Evolutionary conservation across 2,329 filamentous ascomycete genomes (phyloP), one percentile per base, ranked within the genome.

Genomic region (Xylariaceae sp.): DNA sequence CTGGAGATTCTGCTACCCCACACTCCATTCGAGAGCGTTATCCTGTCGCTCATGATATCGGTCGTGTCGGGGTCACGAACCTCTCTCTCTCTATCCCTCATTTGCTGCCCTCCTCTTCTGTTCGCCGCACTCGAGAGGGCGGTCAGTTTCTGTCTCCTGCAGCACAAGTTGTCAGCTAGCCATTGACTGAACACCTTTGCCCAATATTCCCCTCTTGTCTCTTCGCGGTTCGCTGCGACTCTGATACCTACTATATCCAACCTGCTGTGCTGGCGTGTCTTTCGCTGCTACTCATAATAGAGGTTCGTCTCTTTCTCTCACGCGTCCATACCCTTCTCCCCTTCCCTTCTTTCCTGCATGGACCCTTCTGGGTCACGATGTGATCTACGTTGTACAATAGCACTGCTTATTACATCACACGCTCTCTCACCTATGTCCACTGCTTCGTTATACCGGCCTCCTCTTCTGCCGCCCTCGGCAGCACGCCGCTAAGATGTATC

Each of bases 401-500:
- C 49, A 50, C 38, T 42, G 32, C 22, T 26, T 26, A 38, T 50
- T 52, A 38, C 51, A 52, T 41, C 45, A 50, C 46, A 42, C 52
- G 47, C 43, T 33, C 43, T 38, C 45, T 49, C 41, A 42, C 50
- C 48, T 52, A 53, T 55, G 52, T 51, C 47, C 22, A 26, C 22
- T 26, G 22, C 47, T 53, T 45, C 53, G 41, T 45, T 43, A 48
- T 47, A 44, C 56, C 48, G 53, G 53, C 54, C 48, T 47, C 53
- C 49, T 47, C 49, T 47, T 45, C 51, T 49, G 48, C 54, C 56
- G 50, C 49, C 44, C 43, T 47, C 54, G 56, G 53, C 55, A 54
- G 54, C 51, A 51, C 49, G 50, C 53, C 54, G 64, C 69, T 72
- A 71, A 73, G 61, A 78, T 78, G 73, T 71, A 71, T 67, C 50